Evolutionary conservation across 2,329 filamentous ascomycete species (phyloP), one percentile per base, ranked within the genome.

Genomic region (Lizonia empirigonia): DNA sequence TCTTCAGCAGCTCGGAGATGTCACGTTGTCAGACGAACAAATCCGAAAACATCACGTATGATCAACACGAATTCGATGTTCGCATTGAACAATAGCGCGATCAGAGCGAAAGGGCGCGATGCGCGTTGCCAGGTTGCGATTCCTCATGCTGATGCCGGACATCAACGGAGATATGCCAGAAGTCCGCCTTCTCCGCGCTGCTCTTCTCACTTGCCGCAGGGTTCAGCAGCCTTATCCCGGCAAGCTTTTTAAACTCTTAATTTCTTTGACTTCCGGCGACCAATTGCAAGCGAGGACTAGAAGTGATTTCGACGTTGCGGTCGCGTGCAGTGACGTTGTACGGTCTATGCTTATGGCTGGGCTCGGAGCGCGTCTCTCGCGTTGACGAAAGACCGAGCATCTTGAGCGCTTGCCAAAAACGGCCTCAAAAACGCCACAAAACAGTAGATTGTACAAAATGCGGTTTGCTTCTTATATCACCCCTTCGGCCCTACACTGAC

Each of bases 301-400:
- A 26, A 16, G 12, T 7, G 6, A 8, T 15, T 23, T 20, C 16
- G 4, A 32, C 18, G 24, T 24, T 41, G 15, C 16, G 18, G 15
- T 34, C 5, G 20, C n/a, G 35, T 15, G 42, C 49, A 37, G 13
- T 33, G 33, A 33, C 38, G 37, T 42, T 47, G 37, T 47, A 42
- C 42, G 49, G 44, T 18, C 41, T 23, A 30, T 33, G 48, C 41
- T 39, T 30, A 36, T 20, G 22, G 2, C 9, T 36, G 23, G 23
- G 26, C 15, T 51, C 49, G 49, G 49, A 27, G 35, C 42, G 41
- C 32, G 19, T 20, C 26, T 44, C 37, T 52, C 49, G 49, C 37
- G 32, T 26, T 26, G 3, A 29, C 33, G 38, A 47, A 52, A 47
- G 49, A 23, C 49, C 49, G 49, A 52, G 42, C 42, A 52, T 37